Conservation (phyloP, 805 yeast genomes). For the Ogataea pini region DNA sequence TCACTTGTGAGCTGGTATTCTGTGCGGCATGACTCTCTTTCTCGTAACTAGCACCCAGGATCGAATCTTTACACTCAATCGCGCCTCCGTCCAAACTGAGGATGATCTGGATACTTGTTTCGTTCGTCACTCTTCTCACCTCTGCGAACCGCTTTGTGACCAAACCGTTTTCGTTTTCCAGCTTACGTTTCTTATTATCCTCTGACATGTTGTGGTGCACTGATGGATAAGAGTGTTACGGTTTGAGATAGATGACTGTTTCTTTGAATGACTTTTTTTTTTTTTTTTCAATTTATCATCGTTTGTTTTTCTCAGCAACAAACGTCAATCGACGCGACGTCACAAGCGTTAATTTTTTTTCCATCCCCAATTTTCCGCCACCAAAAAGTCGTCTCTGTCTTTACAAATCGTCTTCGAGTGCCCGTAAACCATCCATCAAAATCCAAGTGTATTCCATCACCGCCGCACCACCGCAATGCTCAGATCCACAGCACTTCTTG, state of each 20-base stretch:
- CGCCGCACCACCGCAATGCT: background rate
- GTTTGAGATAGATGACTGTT: too few species aligned
- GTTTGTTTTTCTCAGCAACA: too few species aligned
- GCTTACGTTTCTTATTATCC: conserved; percentile 20
- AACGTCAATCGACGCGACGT: conserved; percentile 5
- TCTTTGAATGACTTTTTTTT: background rate
- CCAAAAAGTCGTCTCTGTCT: background rate
- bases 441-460: background rate
- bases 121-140: conserved; percentile 79
- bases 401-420: too few species aligned
- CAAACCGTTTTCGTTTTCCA: conserved; percentile 17
- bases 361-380: background rate
- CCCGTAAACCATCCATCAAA: background rate
- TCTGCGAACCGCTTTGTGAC: conserved; percentile 41
- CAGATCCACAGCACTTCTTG: conserved; percentile 5
- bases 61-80: conserved; percentile 61
- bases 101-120: conserved; percentile 88
- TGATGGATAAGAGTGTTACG: too few species aligned
- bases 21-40: conserved; percentile 61
- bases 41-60: conserved; percentile 39
- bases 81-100: conserved; percentile 83
- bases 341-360: background rate
- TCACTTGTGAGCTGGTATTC: conserved; percentile 66
- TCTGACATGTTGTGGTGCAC: conserved; percentile 19
- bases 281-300: background rate